Evolutionary conservation across 2,329 filamentous ascomycete genomes (phyloP).

Genomic region (Lasiodiplodia sp.): DNA sequence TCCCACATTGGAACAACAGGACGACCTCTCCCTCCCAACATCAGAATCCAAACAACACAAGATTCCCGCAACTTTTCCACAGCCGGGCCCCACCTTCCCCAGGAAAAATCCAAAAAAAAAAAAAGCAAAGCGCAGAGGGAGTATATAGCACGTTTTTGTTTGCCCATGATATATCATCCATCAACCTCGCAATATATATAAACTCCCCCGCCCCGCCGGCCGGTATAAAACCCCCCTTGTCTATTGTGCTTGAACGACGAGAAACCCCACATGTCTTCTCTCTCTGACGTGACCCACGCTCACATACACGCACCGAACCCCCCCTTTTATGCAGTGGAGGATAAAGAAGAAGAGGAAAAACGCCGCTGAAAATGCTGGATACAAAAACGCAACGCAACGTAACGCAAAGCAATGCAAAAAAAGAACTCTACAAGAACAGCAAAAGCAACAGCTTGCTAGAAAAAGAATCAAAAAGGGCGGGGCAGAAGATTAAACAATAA

Average conservation of each 20-base stretch:
- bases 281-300: not conserved
- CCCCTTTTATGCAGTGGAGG: slow-evolving; percentile 4
- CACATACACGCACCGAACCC: not conserved
- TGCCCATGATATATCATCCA: not conserved
- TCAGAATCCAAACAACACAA: too few species aligned
- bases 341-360: not conserved
- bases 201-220: not conserved
- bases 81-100: not conserved
- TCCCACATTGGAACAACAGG: too few species aligned
- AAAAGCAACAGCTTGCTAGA: not conserved
- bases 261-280: not conserved
- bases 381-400: not conserved
- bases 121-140: not conserved
- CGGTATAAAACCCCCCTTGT: not conserved
- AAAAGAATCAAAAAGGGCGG: not conserved
- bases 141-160: not conserved
- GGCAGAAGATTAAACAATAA: slow-evolving; percentile 8
- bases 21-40: not conserved
- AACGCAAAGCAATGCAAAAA: not conserved
- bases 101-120: not conserved
- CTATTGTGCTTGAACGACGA: slow-evolving; percentile 1
- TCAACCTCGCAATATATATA: not conserved
- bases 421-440: not conserved
- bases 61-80: not conserved
- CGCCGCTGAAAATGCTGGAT: slow-evolving; percentile 19